phyloP scores from a whole-genome alignment of 2,329 filamentous ascomycete genomes.

The Penicillium sp. region DNA sequence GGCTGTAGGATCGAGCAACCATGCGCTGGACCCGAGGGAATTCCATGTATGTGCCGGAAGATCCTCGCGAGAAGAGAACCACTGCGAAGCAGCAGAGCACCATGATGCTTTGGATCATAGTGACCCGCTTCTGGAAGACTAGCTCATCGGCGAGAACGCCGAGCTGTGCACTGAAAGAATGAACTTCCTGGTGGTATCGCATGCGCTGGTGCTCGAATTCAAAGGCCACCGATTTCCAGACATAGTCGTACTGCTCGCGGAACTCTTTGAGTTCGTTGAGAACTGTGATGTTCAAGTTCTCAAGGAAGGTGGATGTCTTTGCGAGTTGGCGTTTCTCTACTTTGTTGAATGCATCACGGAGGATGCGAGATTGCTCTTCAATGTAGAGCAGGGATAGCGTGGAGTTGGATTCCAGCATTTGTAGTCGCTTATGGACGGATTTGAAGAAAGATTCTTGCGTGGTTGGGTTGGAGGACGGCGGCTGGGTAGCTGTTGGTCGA shows the following conservation, averaged over 20 bases:
- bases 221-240: constrained; percentile 94
- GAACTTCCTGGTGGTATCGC: constrained; percentile 79
- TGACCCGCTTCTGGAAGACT: constrained; percentile 82
- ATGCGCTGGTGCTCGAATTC: constrained; percentile 89
- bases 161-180: constrained; percentile 79
- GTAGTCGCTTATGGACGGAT: constrained; percentile 88
- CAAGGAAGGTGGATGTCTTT: constrained; percentile 82
- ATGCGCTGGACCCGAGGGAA: constrained; percentile 55
- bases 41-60: constrained; percentile 52
- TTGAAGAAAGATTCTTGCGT: constrained; percentile 99
- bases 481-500: constrained; percentile 53
- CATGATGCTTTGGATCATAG: constrained; percentile 86
- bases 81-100: constrained; percentile 85
- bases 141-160: constrained; percentile 94
- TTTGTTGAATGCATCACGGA: constrained; percentile 84
- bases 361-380: constrained; percentile 89
- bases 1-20: constrained; percentile 52
- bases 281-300: constrained; percentile 85
- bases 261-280: constrained; percentile 78
- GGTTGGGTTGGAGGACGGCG: constrained; percentile 70
- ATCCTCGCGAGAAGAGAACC: constrained; percentile 73
- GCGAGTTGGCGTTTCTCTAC: constrained; percentile 85
- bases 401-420: constrained; percentile 88
- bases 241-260: constrained; percentile 87
- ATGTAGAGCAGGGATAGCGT: constrained; percentile 94